phyloP scores from a whole-genome alignment of 176 grass and related monocot genomes.

The Alopecurus myosuroides region DNA sequence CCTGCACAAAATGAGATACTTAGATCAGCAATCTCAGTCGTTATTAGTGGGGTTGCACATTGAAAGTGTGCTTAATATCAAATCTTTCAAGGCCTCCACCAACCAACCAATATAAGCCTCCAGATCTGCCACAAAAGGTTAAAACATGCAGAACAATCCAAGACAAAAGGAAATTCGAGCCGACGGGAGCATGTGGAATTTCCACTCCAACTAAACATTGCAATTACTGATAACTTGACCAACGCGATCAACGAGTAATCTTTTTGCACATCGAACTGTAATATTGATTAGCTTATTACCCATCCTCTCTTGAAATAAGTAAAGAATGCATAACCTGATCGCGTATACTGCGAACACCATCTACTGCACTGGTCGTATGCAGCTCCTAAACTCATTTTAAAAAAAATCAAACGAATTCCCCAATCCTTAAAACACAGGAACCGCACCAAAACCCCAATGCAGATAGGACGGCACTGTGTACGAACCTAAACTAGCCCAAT shows the following conservation, averaged over 20 bases:
- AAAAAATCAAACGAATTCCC: not conserved
- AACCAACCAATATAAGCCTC: not conserved
- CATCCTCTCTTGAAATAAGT: not conserved
- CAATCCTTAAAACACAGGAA: not conserved
- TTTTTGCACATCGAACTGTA: not conserved
- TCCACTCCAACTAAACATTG: not conserved
- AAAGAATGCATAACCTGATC: not conserved
- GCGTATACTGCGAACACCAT: not conserved
- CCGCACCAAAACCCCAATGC: conserved; percentile 19
- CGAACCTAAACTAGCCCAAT: not conserved
- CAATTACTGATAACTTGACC: not conserved
- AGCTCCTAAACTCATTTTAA: not conserved
- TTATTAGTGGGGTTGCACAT: not conserved
- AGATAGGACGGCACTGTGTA: not conserved
- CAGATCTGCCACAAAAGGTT: not conserved
- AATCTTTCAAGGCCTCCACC: not conserved
- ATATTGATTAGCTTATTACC: not conserved
- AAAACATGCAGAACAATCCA: not conserved
- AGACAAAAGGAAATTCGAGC: not conserved
- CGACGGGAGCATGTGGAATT: not conserved
- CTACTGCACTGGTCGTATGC: not conserved
- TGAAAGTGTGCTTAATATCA: not conserved
- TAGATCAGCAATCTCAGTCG: not conserved
- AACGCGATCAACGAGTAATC: not conserved
- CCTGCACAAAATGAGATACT: conserved; percentile 36